Evolutionary conservation across 768 basidiomycete species (phyloP).

Genomic region (Termitomyces sp.): DNA sequence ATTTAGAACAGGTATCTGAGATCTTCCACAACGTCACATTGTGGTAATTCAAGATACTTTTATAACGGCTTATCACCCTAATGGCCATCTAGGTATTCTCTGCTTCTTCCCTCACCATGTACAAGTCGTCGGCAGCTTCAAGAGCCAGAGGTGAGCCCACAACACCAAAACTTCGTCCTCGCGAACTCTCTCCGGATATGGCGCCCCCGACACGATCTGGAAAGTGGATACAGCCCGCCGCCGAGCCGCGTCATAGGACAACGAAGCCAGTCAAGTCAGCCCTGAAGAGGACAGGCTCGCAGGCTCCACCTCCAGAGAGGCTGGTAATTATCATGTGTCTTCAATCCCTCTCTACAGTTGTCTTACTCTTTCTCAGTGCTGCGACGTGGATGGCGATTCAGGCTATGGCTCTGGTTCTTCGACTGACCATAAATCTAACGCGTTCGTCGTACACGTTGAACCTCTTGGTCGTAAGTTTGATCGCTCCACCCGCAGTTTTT

Average conservation of each 20-base stretch:
- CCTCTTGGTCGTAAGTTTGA: constrained; percentile 1
- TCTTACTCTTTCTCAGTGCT: background rate
- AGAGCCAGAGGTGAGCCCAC: constrained; percentile 26
- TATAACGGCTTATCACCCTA: constrained; percentile 24
- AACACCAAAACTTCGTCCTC: constrained; percentile 23
- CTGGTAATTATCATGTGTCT: background rate
- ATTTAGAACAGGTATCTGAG: constrained; percentile 19
- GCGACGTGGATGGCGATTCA: background rate
- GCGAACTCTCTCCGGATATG: constrained; percentile 12
- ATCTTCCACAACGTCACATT: constrained; percentile 28
- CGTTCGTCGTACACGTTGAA: background rate
- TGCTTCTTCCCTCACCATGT: constrained; percentile 25
- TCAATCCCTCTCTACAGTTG: background rate
- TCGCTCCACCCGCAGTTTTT: background rate
- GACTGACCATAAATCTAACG: background rate
- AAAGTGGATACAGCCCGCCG: constrained; percentile 13
- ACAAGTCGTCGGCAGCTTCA: constrained; percentile 27
- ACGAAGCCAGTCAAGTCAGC: constrained; percentile 8
- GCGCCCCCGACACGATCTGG: background rate
- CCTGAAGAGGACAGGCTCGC: background rate
- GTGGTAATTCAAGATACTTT: constrained; percentile 26
- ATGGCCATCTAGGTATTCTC: constrained; percentile 14
- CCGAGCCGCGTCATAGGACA: constrained; percentile 16
- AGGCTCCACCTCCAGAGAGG: background rate
- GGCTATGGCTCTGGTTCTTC: constrained; percentile 1